Evolutionary conservation across 2,329 filamentous ascomycete species (phyloP), one percentile per base, ranked within the genome.

Genomic region (Pyricularia pennisetigena): DNA sequence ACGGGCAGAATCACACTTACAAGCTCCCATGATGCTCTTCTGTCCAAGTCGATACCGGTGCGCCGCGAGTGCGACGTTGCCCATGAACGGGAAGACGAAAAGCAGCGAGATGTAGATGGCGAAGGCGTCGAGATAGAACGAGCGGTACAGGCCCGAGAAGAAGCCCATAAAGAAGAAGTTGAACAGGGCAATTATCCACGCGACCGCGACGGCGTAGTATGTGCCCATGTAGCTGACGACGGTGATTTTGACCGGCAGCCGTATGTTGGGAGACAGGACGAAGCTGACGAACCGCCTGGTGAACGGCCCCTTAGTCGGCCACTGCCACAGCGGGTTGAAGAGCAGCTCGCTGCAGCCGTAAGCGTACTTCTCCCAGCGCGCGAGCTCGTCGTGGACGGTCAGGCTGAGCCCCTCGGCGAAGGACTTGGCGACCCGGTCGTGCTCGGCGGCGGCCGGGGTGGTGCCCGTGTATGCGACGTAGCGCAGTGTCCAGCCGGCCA

Each of bases 341-440:
- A 94, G 83, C 69, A 94, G 82, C 79, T 94, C 91, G 76, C 90
- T 92, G 79, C 92, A 94, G 49, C 91, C 91, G 74, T 93, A 94
- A 2, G 91, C 92, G 75, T 93, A 93, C 78, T 94, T 94, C 75
- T 94, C 91, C 91, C 92, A 94, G 69, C 92, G 89, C 2, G 90
- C 89, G 69, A 94, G 82, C 77, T 94, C 92, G 77, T 94, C 91
- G 75, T 94, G 93, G 10, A 94, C 90, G 0, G 91, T 94, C 68
- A 94, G 81, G 1, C 91, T 94, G 68, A 94, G 91, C 71, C 92
- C 91, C 76, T 94, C 91, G 75, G 93, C 90, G 82, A 93, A 93
- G 65, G 88, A 90, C n/a, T 90, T 87, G 41, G 41, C 41, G 5
- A 20, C 41, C 7, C 16, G 16, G 20, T 54, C 16, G 20, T 20